Evolutionary conservation across 2,329 filamentous ascomycete species (phyloP).

Genomic region (Diaporthe aspalathi): DNA sequence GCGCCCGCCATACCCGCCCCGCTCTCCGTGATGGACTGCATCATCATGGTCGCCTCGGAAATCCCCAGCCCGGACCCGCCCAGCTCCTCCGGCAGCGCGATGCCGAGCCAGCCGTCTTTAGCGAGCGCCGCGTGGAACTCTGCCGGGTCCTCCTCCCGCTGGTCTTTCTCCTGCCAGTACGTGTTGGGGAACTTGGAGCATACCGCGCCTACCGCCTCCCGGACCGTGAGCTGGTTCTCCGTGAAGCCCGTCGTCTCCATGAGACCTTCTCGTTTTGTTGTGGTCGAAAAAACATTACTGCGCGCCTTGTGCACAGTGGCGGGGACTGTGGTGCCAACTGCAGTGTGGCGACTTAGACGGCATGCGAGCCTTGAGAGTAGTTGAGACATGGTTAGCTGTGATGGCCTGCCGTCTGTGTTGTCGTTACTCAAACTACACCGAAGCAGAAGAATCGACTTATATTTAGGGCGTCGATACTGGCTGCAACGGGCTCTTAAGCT

Average conservation of each 20-base stretch:
- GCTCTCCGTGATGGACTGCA: conserved; percentile 83
- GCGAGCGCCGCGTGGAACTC: conserved; percentile 82
- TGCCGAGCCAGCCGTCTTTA: conserved; percentile 83
- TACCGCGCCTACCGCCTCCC: conserved; percentile 75
- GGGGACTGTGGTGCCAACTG: background rate
- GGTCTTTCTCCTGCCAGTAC: conserved; percentile 82
- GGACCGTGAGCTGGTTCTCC: conserved; percentile 77
- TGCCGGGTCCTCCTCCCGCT: conserved; percentile 75
- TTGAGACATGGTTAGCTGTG: conserved; percentile 23
- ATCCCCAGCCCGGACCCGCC: conserved; percentile 83
- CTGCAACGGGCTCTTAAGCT: background rate
- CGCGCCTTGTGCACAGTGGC: conserved; percentile 40
- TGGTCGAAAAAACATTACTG: conserved; percentile 52
- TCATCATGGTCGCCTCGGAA: conserved; percentile 86
- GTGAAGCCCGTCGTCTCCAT: conserved; percentile 82
- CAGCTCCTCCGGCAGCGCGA: conserved; percentile 79
- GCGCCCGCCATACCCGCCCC: conserved; percentile 83
- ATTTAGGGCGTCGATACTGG: background rate
- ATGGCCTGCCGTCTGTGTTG: background rate
- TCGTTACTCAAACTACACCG: background rate
- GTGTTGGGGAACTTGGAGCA: conserved; percentile 78
- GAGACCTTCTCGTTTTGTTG: conserved; percentile 51
- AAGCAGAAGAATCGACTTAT: background rate
- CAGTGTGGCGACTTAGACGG: conserved; percentile 6
- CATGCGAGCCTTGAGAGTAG: background rate